Evolutionary conservation across 306 rosid genomes (phyloP), one percentile per base, ranked within the genome.

Genomic region (Citrullus mucosospermus): DNA sequence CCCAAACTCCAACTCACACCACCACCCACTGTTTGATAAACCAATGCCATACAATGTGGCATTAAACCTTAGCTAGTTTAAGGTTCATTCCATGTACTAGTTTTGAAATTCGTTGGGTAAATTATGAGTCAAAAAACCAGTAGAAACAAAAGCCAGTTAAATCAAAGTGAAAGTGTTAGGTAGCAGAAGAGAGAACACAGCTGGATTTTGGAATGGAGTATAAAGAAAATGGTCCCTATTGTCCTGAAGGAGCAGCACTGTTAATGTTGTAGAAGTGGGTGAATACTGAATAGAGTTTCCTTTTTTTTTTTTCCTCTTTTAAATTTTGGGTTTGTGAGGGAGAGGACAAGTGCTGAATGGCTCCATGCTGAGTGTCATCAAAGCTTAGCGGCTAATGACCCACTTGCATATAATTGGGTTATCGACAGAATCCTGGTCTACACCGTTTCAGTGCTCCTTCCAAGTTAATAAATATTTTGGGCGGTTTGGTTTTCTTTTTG

Each of bases 351-450:
- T 22, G 76, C 20, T n/a, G 56, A 25, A 46, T 44, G 46, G 20
- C 12, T 44, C 76, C 77, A 68, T 20, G 54, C 34, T 41, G 17
- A n/a, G 32, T 68, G 75, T 68, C 55, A 71, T 71, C 58, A 50
- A 46, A 46, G 58, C 16, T 72, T 50, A 50, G 59, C 39, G 60
- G 60, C 60, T 70, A 25, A 44, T 41, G 75, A 69, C 75, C 56
- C 75, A 71, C 57, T 48, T 25, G 77, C 59, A 71, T 71, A 71
- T 71, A 71, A 30, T 72, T 50, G 60, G 77, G 28, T 72, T 50
- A 15, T 28, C 16, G 77, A 72, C 60, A 72, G 30, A 25, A 15
- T 72, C 77, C 77, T 72, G 77, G 77, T 72, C 77, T 71, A 71
- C 76, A 72, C 60, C 60, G 30, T 30, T 50, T 72, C 8, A 50